Evolutionary conservation across 1,139 yeast genomes (phyloP).

Genomic region (Blastobotrys ciferrii): DNA sequence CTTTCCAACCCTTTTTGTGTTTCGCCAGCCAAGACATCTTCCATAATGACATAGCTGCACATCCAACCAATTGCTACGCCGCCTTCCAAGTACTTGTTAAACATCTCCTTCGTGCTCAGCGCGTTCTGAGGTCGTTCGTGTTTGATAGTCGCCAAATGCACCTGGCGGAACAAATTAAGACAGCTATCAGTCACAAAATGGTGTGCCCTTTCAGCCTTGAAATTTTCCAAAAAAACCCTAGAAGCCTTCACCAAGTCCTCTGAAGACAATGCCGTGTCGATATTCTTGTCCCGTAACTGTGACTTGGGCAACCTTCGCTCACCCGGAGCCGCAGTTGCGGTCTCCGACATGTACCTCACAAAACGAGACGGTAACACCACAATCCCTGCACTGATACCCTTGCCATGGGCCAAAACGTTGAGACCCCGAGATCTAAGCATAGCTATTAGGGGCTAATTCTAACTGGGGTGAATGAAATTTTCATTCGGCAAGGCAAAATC

Average conservation of each 20-base stretch:
- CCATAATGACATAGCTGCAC: slow-evolving; percentile 28
- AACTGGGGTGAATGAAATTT: slow-evolving; percentile 1
- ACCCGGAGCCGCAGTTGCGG: not conserved
- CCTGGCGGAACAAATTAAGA: slow-evolving; percentile 12
- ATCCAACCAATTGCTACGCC: slow-evolving; percentile 31
- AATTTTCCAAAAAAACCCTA: slow-evolving; percentile 9
- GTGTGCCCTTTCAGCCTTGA: slow-evolving; percentile 8
- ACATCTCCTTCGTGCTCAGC: slow-evolving; percentile 19
- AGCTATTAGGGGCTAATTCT: not conserved
- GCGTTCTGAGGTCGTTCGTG: not conserved
- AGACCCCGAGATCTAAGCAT: slow-evolving; percentile 6
- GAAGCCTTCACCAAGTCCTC: slow-evolving; percentile 11
- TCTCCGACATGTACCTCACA: slow-evolving; percentile 1
- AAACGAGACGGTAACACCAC: not conserved
- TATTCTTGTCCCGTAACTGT: slow-evolving; percentile 1
- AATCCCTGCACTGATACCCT: not conserved
- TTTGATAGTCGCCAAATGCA: slow-evolving; percentile 1
- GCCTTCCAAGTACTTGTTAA: slow-evolving; percentile 22
- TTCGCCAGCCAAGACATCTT: slow-evolving; percentile 27
- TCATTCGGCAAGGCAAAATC: not conserved
- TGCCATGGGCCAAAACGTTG: not conserved
- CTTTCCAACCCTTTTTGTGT: slow-evolving; percentile 34
- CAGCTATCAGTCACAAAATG: slow-evolving; percentile 2
- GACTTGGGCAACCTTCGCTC: not conserved
- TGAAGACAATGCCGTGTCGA: slow-evolving; percentile 2